Base-by-base conservation (phyloP, 2,329 filamentous ascomycete species). In the Monilinia polystroma region DNA sequence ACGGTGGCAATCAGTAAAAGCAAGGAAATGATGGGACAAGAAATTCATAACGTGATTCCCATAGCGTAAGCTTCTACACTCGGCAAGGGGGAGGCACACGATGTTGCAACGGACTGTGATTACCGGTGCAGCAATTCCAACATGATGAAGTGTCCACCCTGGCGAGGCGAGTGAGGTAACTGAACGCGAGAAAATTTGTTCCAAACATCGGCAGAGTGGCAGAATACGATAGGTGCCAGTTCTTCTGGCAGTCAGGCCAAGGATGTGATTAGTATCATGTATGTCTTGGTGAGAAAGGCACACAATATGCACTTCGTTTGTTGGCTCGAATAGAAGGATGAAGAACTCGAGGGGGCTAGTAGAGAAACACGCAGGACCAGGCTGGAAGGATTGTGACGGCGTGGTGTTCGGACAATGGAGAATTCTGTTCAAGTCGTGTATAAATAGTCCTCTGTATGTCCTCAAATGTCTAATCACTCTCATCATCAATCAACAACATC, bases 11-110 rank as follows among this genome's bases (percentile, higher is more conserved):
- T 54, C 62, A 35, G 26, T 41, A 64, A 55, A 66, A 66, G 43
- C 67, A 69, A 58, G 64, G 53, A 69, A 66, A 68, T 63, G 58
- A 70, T 72, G 72, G 72, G 72, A 73, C 52, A 59, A 67, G 59
- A 67, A 63, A 55, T 62, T 67, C 68, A 70, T 76, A 75, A 75
- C 72, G 74, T 76, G 75, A 76, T 74, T 54, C 67, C 63, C 68
- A 68, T 67, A 63, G 56, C 58, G 52, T 64, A 55, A 55, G 52
- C 32, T 66, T 62, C 62, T 69, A 70, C 70, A 74, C 70, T 66
- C 69, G 67, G 69, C 66, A 68, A 70, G 66, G 57, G 55, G 52
- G 43, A 3, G 29, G 47, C 67, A 70, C 71, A 71, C 63, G 63
- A 63, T 49, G 64, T 68, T 68, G 57, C 49, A 64, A 64, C 26